Percentiles rank a stretch among this genome's conserved stretches.
These are phyloP conservation scores for Apiospora sp. DNA, from an alignment of 2,329 filamentous ascomycete genomes.

Conservation along the genomic window DNA sequence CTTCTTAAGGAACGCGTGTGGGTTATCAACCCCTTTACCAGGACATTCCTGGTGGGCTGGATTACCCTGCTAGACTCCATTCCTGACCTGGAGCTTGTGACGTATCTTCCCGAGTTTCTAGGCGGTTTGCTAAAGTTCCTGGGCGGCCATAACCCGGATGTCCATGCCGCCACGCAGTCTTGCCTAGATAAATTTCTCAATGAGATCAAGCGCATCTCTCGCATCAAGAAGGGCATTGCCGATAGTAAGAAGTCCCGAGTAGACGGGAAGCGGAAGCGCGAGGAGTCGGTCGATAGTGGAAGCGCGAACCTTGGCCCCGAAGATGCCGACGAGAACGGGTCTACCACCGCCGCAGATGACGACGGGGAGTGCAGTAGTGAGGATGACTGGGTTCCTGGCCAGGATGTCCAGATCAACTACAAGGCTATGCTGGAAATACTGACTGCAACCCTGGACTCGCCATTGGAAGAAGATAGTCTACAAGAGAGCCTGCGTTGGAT, in stretches of 20 bases:
- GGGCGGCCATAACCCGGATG: slow-evolving; percentile 88
- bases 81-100: slow-evolving; percentile 92
- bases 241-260: slow-evolving; percentile 80
- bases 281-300: slow-evolving; percentile 72
- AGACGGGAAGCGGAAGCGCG: slow-evolving; percentile 73
- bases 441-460: slow-evolving; percentile 85
- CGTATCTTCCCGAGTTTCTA: slow-evolving; percentile 90
- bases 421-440: slow-evolving; percentile 91
- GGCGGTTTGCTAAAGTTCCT: slow-evolving; percentile 90
- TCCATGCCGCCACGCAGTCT: slow-evolving; percentile 91
- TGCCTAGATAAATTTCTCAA: slow-evolving; percentile 88
- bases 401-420: slow-evolving; percentile 95
- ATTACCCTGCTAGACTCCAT: slow-evolving; percentile 95
- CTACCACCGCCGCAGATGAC: slow-evolving; percentile 62
- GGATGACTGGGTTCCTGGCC: slow-evolving; percentile 96
- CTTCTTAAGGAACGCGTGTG: slow-evolving; percentile 92
- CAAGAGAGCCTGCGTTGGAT: slow-evolving; percentile 94
- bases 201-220: slow-evolving; percentile 94
- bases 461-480: slow-evolving; percentile 88
- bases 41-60: slow-evolving; percentile 96
- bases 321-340: slow-evolving; percentile 67
- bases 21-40: slow-evolving; percentile 92
- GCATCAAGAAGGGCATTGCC: slow-evolving; percentile 89
- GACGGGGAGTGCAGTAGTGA: slow-evolving; percentile 70
- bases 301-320: slow-evolving; percentile 67